Evolutionary conservation across 2,329 filamentous ascomycete genomes (phyloP).

Genomic region (Teratosphaeriaceae sp.): DNA sequence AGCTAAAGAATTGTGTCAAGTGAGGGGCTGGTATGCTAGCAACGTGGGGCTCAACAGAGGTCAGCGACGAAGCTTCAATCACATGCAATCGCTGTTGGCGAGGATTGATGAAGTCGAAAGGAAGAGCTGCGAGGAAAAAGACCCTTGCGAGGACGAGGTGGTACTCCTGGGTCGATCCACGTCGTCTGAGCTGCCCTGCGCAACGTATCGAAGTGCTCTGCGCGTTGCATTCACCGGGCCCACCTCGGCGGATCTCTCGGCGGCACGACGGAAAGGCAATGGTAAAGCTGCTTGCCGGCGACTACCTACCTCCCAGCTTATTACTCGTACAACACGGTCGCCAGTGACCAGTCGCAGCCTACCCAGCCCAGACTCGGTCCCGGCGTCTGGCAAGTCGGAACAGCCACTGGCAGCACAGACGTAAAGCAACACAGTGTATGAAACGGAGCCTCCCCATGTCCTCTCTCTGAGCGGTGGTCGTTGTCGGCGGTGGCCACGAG

Average conservation of each 20-base stretch:
- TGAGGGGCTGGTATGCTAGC: background rate
- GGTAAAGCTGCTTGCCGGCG: background rate
- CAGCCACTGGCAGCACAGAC: slow-evolving; percentile 3
- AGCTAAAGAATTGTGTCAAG: background rate
- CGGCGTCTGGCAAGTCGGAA: slow-evolving; percentile 1
- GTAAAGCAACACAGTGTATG: too few relatives aligned
- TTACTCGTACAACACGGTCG: background rate
- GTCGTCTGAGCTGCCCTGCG: too few relatives aligned
- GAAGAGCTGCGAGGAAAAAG: background rate
- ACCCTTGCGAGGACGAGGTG: too few relatives aligned
- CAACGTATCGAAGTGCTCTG: too few relatives aligned
- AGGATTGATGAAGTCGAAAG: background rate
- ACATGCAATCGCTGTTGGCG: background rate
- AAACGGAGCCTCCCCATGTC: slow-evolving; percentile 14
- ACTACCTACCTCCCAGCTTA: slow-evolving; percentile 13
- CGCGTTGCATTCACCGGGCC: background rate
- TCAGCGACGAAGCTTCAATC: background rate
- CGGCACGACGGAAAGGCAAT: background rate
- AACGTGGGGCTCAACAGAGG: slow-evolving; percentile 2
- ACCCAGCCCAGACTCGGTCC: background rate
- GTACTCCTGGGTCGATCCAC: too few relatives aligned
- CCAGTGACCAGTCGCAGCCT: background rate
- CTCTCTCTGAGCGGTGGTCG: slow-evolving; percentile 3
- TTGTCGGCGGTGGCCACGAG: background rate
- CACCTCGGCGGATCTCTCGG: background rate